Evolutionary conservation across 2,329 filamentous ascomycete genomes (phyloP).

Genomic region (Penicillium sp.): DNA sequence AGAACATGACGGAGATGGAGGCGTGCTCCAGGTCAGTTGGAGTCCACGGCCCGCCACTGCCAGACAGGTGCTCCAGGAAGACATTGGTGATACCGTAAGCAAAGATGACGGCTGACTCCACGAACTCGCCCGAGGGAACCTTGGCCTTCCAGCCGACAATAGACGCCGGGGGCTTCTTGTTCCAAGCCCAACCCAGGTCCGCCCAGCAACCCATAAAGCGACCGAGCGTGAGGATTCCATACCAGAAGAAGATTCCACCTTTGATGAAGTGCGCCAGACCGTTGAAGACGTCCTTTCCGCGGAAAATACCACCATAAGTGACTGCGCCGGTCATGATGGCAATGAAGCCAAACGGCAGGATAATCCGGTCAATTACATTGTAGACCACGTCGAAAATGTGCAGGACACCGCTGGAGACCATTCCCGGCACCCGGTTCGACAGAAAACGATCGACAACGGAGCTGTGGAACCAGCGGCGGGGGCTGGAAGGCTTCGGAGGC

Average conservation of each 20-base stretch:
- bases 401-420: conserved; percentile 55
- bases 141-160: conserved; percentile 57
- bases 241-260: conserved; percentile 91
- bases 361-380: conserved; percentile 66
- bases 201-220: conserved; percentile 88
- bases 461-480: conserved; percentile 43
- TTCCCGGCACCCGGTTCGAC: conserved; percentile 49
- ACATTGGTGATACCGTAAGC: conserved; percentile 85
- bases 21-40: conserved; percentile 83
- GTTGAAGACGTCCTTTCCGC: conserved; percentile 65
- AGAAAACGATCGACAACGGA: conserved; percentile 50
- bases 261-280: conserved; percentile 92
- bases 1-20: conserved; percentile 88
- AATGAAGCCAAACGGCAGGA: conserved; percentile 72
- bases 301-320: conserved; percentile 76
- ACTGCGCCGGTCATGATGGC: conserved; percentile 66
- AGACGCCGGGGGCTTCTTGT: conserved; percentile 61
- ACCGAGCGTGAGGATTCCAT: conserved; percentile 78
- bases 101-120: conserved; percentile 85
- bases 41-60: conserved; percentile 65
- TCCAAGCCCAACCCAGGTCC: conserved; percentile 94
- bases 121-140: conserved; percentile 75
- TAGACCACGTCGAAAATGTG: conserved; percentile 57
- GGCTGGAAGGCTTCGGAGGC: conserved; percentile 36
- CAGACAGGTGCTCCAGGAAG: conserved; percentile 81